Conservation (phyloP, 805 yeast genomes). For the Saccharomycopsis malanga region DNA sequence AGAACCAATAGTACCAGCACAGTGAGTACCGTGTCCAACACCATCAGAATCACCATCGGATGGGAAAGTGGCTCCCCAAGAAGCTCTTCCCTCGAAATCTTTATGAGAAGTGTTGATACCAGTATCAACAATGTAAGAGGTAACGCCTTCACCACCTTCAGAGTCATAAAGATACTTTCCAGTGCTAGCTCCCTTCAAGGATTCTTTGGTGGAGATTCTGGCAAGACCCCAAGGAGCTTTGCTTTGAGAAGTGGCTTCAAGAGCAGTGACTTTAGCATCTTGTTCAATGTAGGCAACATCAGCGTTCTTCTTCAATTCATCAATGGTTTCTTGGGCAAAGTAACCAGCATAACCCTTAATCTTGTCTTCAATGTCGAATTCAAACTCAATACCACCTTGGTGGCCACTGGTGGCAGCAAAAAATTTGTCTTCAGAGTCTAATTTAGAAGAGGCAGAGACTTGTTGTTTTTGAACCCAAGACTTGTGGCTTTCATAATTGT, state of each 20-base stretch:
- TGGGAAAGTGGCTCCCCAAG: conserved; percentile 51
- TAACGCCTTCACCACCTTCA: conserved; percentile 55
- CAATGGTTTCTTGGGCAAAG: conserved; percentile 67
- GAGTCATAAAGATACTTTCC: conserved; percentile 46
- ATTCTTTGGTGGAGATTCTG: conserved; percentile 56
- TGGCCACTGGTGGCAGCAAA: conserved; percentile 27
- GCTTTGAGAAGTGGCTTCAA: conserved; percentile 37
- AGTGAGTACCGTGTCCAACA: conserved; percentile 61
- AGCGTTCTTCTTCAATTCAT: conserved; percentile 61
- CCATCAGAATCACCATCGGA: conserved; percentile 42
- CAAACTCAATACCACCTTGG: conserved; percentile 47
- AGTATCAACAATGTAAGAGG: conserved; percentile 49
- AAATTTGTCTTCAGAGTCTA: conserved; percentile 43
- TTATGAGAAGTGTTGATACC: conserved; percentile 47
- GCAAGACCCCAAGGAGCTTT: conserved; percentile 74
- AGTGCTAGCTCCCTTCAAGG: conserved; percentile 47
- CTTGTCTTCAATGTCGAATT: conserved; percentile 37
- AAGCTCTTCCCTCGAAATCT: conserved; percentile 54
- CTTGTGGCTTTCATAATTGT: neutral
- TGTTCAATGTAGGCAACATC: conserved; percentile 57
- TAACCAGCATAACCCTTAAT: conserved; percentile 79
- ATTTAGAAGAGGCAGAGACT: neutral
- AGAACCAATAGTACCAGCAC: too few relatives aligned
- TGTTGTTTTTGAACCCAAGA: neutral
- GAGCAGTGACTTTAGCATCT: conserved; percentile 42